Evolutionary conservation across 2,329 filamentous ascomycete genomes (phyloP), one percentile per base, ranked within the genome.

Genomic region (Penicillium sp.): DNA sequence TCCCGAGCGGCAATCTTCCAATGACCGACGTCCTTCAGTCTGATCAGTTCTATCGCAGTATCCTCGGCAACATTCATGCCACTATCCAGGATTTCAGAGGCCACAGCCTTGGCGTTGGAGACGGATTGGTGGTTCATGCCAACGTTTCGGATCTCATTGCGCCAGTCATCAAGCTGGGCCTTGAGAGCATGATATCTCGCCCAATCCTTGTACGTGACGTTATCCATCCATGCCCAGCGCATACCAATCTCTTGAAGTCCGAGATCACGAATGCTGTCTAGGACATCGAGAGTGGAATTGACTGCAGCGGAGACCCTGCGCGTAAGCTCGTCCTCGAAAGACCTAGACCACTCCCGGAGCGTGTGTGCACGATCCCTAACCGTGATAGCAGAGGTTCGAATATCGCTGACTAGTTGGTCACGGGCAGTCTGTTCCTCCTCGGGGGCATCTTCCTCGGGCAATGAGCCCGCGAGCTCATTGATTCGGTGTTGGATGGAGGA

Each of bases 201-300:
- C 94, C 94, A 99, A 70, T 99, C 91, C 71, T 95, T 92, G 79
- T 99, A 97, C 1, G 93, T 96, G 55, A 99, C 84, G 26, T 91
- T 91, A 51, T 97, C 91, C 76, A 91, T 94, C 87, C 90, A 96
- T 10, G 93, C 91, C 92, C 94, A 99, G 53, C 76, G 82, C 85
- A 95, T 93, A 50, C 92, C 92, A 47, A 97, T 91, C 69, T 95
- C 90, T 68, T 96, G 90, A 27, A 97, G 80, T 5, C 91, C 90
- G 29, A 96, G 80, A 63, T 92, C 88, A 34, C 90, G 85, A 54
- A 94, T 92, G 65, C 85, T 84, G 58, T 93, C 89, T 26, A 97
- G 82, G 13, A 95, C 90, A 66, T 87, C 83, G 47, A 96, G 84
- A 39, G 93, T 93, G 33, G 87, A 87, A 62, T 90, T 82, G n/a